These are phyloP conservation scores for Avena atlantica DNA, from an alignment of 176 grass and related monocot species.

Conservation along the genomic window DNA sequence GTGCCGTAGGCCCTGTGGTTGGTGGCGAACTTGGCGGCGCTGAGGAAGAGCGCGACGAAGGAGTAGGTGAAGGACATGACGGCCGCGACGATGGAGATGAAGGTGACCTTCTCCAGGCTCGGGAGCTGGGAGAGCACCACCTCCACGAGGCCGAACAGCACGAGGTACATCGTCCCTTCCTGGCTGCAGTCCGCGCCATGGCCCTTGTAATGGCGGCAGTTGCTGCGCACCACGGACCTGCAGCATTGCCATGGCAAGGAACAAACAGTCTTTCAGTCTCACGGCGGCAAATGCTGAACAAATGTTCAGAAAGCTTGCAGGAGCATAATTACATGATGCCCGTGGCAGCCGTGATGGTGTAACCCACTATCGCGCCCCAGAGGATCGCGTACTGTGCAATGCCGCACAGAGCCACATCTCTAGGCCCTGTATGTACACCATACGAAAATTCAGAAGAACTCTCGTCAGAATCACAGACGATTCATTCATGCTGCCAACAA, in stretches of 20 bases:
- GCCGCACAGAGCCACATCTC: conserved; percentile 72
- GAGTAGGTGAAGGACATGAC: conserved; percentile 94
- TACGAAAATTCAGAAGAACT: background rate
- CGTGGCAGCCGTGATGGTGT: conserved; percentile 92
- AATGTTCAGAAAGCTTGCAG: background rate
- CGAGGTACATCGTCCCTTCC: conserved; percentile 89
- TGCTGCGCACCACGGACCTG: conserved; percentile 76
- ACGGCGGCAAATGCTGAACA: background rate
- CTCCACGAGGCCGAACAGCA: conserved; percentile 75
- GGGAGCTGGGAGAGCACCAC: conserved; percentile 80
- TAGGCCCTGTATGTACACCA: conserved; percentile 44
- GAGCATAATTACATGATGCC: conserved; percentile 70
- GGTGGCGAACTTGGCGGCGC: conserved; percentile 67
- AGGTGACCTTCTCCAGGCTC: conserved; percentile 85
- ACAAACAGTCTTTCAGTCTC: background rate
- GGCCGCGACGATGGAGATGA: conserved; percentile 78
- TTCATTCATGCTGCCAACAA: background rate
- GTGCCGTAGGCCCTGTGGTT: conserved; percentile 62
- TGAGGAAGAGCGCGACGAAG: conserved; percentile 65
- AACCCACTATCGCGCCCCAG: conserved; percentile 85
- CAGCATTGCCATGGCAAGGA: background rate
- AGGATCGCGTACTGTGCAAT: conserved; percentile 72
- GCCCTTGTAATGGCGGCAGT: conserved; percentile 70
- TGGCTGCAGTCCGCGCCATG: conserved; percentile 59
- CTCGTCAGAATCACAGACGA: background rate